These are phyloP conservation scores for Zymoseptoria crescenta DNA, from an alignment of 2,329 filamentous ascomycete species.

Conservation along the genomic window DNA sequence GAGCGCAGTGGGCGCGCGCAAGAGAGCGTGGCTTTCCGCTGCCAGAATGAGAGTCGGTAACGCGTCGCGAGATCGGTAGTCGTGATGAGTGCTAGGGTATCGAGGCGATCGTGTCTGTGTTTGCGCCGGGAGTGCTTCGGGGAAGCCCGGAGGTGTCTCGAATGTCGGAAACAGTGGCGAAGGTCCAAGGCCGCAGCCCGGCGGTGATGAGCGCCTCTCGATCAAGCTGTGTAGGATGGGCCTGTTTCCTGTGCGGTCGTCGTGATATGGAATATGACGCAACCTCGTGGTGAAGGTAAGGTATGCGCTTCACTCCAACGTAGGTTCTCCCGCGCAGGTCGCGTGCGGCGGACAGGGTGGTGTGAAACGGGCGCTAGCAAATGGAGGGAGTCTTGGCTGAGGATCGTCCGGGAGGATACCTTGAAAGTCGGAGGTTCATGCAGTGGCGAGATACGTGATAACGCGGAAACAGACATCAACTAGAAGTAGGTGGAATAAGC, in stretches of 20 bases:
- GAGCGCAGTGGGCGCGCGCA: conserved; percentile 2
- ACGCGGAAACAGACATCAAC: not conserved
- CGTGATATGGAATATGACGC: conserved; percentile 1
- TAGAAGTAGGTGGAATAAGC: not conserved
- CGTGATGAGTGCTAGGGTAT: not conserved
- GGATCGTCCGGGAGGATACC: not conserved
- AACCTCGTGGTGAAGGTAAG: not conserved
- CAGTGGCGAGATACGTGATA: not conserved
- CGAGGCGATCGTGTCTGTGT: not conserved
- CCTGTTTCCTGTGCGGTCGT: not conserved
- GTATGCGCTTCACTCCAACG: not conserved
- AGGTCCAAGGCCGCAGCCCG: not conserved
- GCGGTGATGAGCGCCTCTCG: not conserved
- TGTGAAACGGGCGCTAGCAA: too few relatives aligned
- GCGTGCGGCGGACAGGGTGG: not conserved
- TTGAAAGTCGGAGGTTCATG: not conserved
- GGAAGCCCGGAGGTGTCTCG: not conserved
- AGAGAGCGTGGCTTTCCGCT: not conserved
- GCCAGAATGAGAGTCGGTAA: not conserved
- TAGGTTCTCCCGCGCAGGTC: not conserved
- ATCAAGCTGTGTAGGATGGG: not conserved
- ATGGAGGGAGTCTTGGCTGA: not conserved
- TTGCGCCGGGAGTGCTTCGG: not conserved
- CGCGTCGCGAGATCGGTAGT: not conserved
- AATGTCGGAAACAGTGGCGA: not conserved